Evolutionary conservation across 192 early-diverging fungal species (phyloP).

Genomic region (Coemansia pectinata): DNA sequence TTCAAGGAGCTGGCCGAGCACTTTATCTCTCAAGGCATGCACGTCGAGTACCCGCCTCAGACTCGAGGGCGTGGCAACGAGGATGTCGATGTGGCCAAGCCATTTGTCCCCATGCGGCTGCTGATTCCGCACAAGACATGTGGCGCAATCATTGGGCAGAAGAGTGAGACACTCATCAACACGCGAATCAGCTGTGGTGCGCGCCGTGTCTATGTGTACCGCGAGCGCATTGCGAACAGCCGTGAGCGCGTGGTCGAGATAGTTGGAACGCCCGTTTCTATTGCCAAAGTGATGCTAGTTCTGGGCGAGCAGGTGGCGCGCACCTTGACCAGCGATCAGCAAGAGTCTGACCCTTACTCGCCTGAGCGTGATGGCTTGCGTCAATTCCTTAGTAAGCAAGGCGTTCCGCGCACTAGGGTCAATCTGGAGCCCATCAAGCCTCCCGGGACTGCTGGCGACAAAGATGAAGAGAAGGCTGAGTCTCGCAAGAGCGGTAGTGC

Average conservation of each 20-base stretch:
- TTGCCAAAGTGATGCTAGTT: slow-evolving; percentile 38
- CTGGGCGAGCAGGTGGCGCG: slow-evolving; percentile 46
- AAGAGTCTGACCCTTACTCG: slow-evolving; percentile 41
- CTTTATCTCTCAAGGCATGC: slow-evolving; percentile 55
- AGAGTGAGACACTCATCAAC: slow-evolving; percentile 56
- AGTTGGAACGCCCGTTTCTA: slow-evolving; percentile 45
- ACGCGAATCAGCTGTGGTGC: slow-evolving; percentile 48
- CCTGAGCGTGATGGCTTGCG: slow-evolving; percentile 54
- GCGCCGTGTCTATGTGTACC: slow-evolving; percentile 55
- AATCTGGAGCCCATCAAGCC: slow-evolving; percentile 44
- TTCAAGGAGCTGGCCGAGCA: slow-evolving; percentile 54
- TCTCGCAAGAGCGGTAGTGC: slow-evolving; percentile 5
- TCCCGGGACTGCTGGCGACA: slow-evolving; percentile 7
- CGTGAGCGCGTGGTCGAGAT: slow-evolving; percentile 56
- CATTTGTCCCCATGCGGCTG: slow-evolving; percentile 50
- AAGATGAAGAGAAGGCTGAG: slow-evolving; percentile 1
- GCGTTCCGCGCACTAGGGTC: slow-evolving; percentile 39
- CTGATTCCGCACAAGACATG: slow-evolving; percentile 56
- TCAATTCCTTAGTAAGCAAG: slow-evolving; percentile 51
- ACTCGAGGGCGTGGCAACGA: slow-evolving; percentile 40
- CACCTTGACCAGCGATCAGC: slow-evolving; percentile 47
- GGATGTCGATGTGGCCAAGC: slow-evolving; percentile 48
- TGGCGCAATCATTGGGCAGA: slow-evolving; percentile 54
- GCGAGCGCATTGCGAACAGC: slow-evolving; percentile 54
- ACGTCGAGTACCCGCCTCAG: slow-evolving; percentile 52